Base-by-base conservation (phyloP, 495 filamentous ascomycete genomes). In the Thermochaetoides thermophila region DNA sequence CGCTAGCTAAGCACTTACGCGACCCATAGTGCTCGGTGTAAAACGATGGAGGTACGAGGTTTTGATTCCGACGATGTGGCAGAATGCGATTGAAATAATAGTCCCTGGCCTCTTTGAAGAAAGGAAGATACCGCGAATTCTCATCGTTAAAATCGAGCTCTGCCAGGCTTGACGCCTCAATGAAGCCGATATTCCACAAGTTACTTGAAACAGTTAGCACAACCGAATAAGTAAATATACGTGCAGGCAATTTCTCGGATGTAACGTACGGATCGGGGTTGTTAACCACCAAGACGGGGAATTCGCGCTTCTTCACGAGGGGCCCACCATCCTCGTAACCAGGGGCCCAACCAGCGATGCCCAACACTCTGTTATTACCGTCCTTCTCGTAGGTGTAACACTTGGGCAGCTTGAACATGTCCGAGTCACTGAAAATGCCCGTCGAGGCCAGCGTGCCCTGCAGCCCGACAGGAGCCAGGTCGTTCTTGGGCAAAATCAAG, bases 281-380 rank as follows among this genome's bases (percentile, higher is more conserved):
- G 7, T 66, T 61, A 16, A 59, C 57, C 29, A 56, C 62, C 43
- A 58, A 46, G 4, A 62, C 57, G 1, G 62, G 58, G 17, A 64
- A 64, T 24, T 53, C 57, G 12, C 62, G 52, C 31, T 44, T 44
- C 12, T 28, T 41, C 13, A 51, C 44, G n/a, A 40, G 31, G 0
- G 39, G 28, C 0, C 60, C 62, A 15, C 55, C 57, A 26, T 55
- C 48, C 34, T 57, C 51, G 25, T 55, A 64, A 0, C 53, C 60
- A 4, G 40, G 32, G 5, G 52, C 48, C 62, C 62, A 66, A 9
- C 53, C 54, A 9, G 34, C 14, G 33, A 64, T 60, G 10, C 51
- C 41, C 4, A 28, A 23, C 8, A 34, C 23, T 12, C 21, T 12
- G 10, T 18, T 11, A 9, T 15, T 17, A 5, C 32, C 29, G 4